Evolutionary conservation across 208 protist genomes (phyloP).

Genomic region (Trypanosomatidae sp.): DNA sequence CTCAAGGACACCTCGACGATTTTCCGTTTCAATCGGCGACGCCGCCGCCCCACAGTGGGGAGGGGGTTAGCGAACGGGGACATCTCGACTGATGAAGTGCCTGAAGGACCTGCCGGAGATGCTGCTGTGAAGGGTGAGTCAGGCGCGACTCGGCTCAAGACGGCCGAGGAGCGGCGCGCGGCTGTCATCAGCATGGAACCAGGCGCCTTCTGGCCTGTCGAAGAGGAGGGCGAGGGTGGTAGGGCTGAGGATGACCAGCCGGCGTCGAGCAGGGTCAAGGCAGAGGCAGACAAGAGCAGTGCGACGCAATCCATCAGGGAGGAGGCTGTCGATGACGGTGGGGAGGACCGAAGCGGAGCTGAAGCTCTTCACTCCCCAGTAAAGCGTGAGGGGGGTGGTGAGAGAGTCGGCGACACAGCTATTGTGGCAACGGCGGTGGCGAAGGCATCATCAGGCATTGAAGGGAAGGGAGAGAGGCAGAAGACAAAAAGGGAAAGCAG

Average conservation of each 20-base stretch:
- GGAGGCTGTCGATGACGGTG: neutral
- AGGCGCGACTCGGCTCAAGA: neutral
- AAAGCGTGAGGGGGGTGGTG: conserved; percentile 3
- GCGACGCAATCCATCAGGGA: neutral
- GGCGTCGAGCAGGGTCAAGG: neutral
- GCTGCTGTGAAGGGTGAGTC: neutral
- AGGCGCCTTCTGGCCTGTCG: conserved; percentile 17
- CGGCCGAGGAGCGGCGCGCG: conserved; percentile 21
- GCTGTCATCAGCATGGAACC: conserved; percentile 24
- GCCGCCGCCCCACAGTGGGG: conserved; percentile 4
- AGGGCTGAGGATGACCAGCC: conserved; percentile 9
- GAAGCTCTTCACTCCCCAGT: neutral
- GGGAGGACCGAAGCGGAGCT: neutral
- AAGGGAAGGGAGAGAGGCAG: conserved; percentile 7
- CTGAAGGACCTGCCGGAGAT: neutral
- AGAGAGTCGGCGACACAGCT: neutral
- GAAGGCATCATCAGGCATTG: neutral
- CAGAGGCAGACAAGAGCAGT: conserved; percentile 8
- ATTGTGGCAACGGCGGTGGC: neutral
- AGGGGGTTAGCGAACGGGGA: neutral
- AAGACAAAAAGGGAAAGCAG: conserved; percentile 2
- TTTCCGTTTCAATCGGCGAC: conserved; percentile 66
- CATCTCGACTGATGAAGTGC: too few relatives aligned
- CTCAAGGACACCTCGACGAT: conserved; percentile 77
- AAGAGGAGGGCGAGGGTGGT: conserved; percentile 8